These are phyloP conservation scores for Nemania sp. DNA, from an alignment of 2,329 filamentous ascomycete genomes.

Conservation along the genomic window DNA sequence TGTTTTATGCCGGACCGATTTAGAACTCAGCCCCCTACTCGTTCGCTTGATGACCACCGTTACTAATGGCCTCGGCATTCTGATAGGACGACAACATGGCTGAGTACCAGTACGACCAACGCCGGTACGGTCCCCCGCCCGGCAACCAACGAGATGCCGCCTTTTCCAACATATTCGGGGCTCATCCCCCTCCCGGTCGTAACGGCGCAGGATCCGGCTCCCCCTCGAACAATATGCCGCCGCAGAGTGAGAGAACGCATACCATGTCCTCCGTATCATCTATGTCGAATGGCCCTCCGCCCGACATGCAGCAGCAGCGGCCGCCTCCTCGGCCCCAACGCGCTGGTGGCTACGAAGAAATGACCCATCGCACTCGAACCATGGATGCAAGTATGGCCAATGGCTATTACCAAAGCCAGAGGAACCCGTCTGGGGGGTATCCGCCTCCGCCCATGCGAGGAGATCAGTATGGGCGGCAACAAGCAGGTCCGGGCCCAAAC, in stretches of 20 bases:
- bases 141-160: slow-evolving; percentile 85
- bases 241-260: slow-evolving; percentile 70
- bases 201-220: slow-evolving; percentile 95
- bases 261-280: slow-evolving; percentile 80
- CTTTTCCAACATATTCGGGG: slow-evolving; percentile 94
- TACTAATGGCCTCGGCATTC: slow-evolving; percentile 32
- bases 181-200: slow-evolving; percentile 80
- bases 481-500: slow-evolving; percentile 51
- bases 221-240: slow-evolving; percentile 55
- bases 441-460: slow-evolving; percentile 40
- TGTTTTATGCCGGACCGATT: slow-evolving; percentile 13
- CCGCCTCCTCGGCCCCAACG: slow-evolving; percentile 57
- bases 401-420: slow-evolving; percentile 58
- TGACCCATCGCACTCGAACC: slow-evolving; percentile 45
- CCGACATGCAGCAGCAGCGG: slow-evolving; percentile 63
- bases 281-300: slow-evolving; percentile 39
- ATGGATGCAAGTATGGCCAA: slow-evolving; percentile 51
- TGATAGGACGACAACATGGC: slow-evolving; percentile 57
- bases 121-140: slow-evolving; percentile 55
- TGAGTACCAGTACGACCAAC: slow-evolving; percentile 61
- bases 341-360: slow-evolving; percentile 44
- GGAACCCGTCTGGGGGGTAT: slow-evolving; percentile 55
- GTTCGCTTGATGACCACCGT: neutral
- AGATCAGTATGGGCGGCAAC: slow-evolving; percentile 47
- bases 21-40: neutral